phyloP scores from a whole-genome alignment of 2,329 filamentous ascomycete genomes.

The Aspergillus costaricaensis region DNA sequence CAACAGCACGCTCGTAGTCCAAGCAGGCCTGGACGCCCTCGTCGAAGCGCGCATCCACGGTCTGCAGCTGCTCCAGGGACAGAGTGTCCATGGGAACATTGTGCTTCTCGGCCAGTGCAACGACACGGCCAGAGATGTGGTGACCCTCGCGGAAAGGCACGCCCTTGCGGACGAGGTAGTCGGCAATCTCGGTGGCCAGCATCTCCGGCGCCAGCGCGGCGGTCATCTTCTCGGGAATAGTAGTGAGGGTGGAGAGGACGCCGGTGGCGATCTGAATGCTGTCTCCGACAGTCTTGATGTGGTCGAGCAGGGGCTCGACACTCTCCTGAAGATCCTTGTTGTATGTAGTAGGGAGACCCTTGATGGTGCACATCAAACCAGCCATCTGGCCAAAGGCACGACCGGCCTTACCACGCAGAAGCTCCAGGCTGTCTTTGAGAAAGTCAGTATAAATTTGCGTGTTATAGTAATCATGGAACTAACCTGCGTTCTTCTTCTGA shows the following conservation, averaged over 20 bases:
- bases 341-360: conserved; percentile 78
- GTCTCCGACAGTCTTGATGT: conserved; percentile 77
- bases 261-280: conserved; percentile 81
- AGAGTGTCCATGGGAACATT: conserved; percentile 70
- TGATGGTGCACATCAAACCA: conserved; percentile 73
- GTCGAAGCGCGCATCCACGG: conserved; percentile 68
- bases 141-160: conserved; percentile 80
- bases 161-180: conserved; percentile 51
- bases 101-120: conserved; percentile 70
- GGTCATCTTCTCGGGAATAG: conserved; percentile 73
- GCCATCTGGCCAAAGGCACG: conserved; percentile 79
- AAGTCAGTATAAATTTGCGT: background rate
- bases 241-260: conserved; percentile 71
- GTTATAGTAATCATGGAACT: background rate
- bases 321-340: conserved; percentile 93
- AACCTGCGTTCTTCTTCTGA: conserved; percentile 73
- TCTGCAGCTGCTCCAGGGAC: conserved; percentile 65
- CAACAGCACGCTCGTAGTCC: conserved; percentile 80
- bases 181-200: conserved; percentile 64
- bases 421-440: conserved; percentile 63
- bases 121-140: conserved; percentile 72
- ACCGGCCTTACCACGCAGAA: conserved; percentile 76
- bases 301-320: conserved; percentile 81
- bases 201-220: conserved; percentile 79
- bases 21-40: conserved; percentile 71